phyloP scores from a whole-genome alignment of 2,329 filamentous ascomycete genomes.

The Amylocarpus encephaloides region DNA sequence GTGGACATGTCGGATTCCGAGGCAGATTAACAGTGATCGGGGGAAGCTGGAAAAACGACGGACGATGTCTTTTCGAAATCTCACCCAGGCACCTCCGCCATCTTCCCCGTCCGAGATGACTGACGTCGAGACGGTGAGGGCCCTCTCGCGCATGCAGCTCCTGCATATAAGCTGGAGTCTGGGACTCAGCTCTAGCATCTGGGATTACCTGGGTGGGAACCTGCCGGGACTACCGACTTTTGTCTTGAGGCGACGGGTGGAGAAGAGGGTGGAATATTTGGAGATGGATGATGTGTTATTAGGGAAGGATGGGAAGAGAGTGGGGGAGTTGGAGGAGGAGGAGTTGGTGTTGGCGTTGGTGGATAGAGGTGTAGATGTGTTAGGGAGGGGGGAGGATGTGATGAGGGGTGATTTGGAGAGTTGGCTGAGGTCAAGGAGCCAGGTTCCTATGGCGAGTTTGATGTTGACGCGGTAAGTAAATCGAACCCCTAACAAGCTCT shows the following conservation, averaged over 20 bases:
- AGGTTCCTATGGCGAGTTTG: constrained; percentile 28
- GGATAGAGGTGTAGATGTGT: constrained; percentile 58
- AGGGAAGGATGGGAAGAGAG: constrained; percentile 50
- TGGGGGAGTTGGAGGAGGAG: constrained; percentile 47
- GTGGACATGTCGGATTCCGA: constrained; percentile 74
- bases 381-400: constrained; percentile 35
- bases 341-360: constrained; percentile 67
- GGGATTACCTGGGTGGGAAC: constrained; percentile 38
- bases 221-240: constrained; percentile 35
- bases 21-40: constrained; percentile 57
- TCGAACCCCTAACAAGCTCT: background rate
- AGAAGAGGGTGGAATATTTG: constrained; percentile 54
- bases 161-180: constrained; percentile 37
- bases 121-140: constrained; percentile 13
- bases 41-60: constrained; percentile 49
- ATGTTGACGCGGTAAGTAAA: constrained; percentile 32
- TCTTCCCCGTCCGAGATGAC: background rate
- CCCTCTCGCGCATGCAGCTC: constrained; percentile 35
- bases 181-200: constrained; percentile 36
- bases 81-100: constrained; percentile 26
- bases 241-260: constrained; percentile 49
- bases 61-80: constrained; percentile 40
- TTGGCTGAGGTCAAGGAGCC: constrained; percentile 37
- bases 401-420: constrained; percentile 34
- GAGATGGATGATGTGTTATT: constrained; percentile 67